Conservation (phyloP, 2,329 filamentous ascomycete species). For the Scedosporium minutisporum region DNA sequence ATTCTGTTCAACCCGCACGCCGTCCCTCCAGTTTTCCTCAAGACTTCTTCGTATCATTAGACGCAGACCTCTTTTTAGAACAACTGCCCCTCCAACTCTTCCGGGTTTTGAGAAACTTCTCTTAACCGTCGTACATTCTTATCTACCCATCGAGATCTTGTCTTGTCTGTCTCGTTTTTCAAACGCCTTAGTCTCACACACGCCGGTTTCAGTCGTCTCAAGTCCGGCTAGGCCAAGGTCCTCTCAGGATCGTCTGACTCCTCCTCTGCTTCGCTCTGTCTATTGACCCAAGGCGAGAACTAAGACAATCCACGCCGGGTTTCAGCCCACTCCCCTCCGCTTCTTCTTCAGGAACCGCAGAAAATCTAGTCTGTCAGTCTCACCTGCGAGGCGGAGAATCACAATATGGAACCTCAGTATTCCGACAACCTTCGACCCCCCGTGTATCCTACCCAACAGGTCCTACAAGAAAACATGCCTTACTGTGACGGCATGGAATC, state of each 20-base stretch:
- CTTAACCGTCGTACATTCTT: neutral
- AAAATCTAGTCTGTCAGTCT: neutral
- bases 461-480: neutral
- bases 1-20: neutral
- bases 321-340: neutral
- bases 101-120: neutral
- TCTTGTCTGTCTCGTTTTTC: neutral
- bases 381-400: neutral
- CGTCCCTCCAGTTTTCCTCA: neutral
- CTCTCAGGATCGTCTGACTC: neutral
- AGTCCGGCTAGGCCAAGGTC: neutral
- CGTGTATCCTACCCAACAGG: neutral
- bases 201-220: neutral
- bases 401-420: neutral
- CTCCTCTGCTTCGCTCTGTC: neutral
- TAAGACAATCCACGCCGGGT: neutral
- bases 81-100: neutral
- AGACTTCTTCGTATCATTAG: neutral
- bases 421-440: neutral
- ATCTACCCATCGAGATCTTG: neutral
- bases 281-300: neutral
- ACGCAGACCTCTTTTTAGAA: neutral
- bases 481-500: neutral
- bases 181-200: neutral
- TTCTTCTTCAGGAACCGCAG: neutral